A percentile compares a stretch with the other conserved stretches of the same genome.
Evolutionary conservation across 768 basidiomycete species (phyloP).

Genomic region (Xerocomellus amylosporus): DNA sequence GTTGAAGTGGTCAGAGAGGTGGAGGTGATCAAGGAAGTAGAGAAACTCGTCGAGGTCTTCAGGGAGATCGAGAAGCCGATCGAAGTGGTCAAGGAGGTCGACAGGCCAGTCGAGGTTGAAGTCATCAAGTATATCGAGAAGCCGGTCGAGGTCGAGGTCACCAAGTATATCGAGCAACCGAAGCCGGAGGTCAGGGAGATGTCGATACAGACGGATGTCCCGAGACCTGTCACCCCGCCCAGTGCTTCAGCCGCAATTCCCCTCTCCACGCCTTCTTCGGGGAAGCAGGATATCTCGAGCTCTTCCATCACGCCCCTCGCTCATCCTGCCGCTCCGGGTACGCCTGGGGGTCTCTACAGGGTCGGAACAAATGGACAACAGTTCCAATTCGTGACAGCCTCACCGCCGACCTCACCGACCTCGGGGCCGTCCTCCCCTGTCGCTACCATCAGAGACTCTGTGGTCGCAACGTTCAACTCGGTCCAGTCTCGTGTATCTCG

Average conservation of each 20-base stretch:
- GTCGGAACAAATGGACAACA: constrained; percentile 56
- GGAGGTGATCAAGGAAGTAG: constrained; percentile 27
- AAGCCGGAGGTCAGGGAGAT: constrained; percentile 72
- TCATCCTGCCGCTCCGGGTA: constrained; percentile 29
- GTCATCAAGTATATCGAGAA: constrained; percentile 32
- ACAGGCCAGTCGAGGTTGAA: constrained; percentile 24
- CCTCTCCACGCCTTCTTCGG: constrained; percentile 23
- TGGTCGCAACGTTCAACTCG: constrained; percentile 41
- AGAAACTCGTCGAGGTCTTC: constrained; percentile 16
- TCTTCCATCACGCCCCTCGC: constrained; percentile 35
- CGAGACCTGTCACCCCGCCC: constrained; percentile 31
- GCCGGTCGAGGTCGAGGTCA: constrained; percentile 32
- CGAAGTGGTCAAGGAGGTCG: constrained; percentile 26
- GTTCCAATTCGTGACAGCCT: constrained; percentile 60
- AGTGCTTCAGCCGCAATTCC: constrained; percentile 28
- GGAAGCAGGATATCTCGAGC: constrained; percentile 25
- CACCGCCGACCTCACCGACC: constrained; percentile 34
- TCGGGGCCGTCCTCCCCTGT: constrained; percentile 32
- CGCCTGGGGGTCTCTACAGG: constrained; percentile 48
- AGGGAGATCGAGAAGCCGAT: constrained; percentile 22
- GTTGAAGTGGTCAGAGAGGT: constrained; percentile 37
- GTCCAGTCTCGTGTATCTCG: constrained; percentile 49
- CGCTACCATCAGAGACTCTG: constrained; percentile 51
- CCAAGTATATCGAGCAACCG: constrained; percentile 34
- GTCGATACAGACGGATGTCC: constrained; percentile 74